phyloP scores from a whole-genome alignment of 2,329 filamentous ascomycete genomes.

The Colletotrichum sp. region DNA sequence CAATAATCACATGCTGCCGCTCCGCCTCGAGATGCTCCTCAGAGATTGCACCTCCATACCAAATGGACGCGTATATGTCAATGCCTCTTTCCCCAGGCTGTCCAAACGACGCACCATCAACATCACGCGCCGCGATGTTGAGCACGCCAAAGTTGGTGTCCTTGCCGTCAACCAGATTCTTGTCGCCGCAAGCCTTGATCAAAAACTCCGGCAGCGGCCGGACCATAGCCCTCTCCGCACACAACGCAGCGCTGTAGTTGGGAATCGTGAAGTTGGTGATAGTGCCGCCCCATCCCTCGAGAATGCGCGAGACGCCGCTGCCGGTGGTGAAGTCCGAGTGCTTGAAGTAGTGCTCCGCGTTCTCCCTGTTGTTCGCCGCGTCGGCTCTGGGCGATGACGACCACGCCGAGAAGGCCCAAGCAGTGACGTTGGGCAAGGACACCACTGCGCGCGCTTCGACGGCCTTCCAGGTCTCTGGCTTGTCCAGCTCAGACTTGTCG shows the following conservation, averaged over 20 bases:
- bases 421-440: slow-evolving; percentile 30
- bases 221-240: slow-evolving; percentile 34
- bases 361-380: slow-evolving; percentile 28
- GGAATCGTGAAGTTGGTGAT: slow-evolving; percentile 40
- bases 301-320: slow-evolving; percentile 24
- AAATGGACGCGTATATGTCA: slow-evolving; percentile 26
- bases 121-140: slow-evolving; percentile 25
- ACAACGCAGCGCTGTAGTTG: slow-evolving; percentile 29
- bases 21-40: slow-evolving; percentile 27
- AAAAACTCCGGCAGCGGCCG: slow-evolving; percentile 26
- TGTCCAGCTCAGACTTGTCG: slow-evolving; percentile 19
- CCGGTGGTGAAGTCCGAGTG: slow-evolving; percentile 19
- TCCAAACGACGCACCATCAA: slow-evolving; percentile 4
- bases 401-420: slow-evolving; percentile 26
- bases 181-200: slow-evolving; percentile 28
- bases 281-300: slow-evolving; percentile 35
- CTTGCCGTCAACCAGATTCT: slow-evolving; percentile 20
- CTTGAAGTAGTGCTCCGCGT: slow-evolving; percentile 33
- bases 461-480: slow-evolving; percentile 22
- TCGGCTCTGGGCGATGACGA: slow-evolving; percentile 27
- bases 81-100: not conserved
- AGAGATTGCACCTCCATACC: slow-evolving; percentile 23
- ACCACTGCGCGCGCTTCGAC: slow-evolving; percentile 25
- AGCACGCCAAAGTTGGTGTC: slow-evolving; percentile 26
- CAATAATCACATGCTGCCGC: slow-evolving; percentile 26